A percentile compares a stretch with the other conserved stretches of the same genome.
Conservation (phyloP, 192 early-diverging fungal species). For the Coemansia erecta region DNA sequence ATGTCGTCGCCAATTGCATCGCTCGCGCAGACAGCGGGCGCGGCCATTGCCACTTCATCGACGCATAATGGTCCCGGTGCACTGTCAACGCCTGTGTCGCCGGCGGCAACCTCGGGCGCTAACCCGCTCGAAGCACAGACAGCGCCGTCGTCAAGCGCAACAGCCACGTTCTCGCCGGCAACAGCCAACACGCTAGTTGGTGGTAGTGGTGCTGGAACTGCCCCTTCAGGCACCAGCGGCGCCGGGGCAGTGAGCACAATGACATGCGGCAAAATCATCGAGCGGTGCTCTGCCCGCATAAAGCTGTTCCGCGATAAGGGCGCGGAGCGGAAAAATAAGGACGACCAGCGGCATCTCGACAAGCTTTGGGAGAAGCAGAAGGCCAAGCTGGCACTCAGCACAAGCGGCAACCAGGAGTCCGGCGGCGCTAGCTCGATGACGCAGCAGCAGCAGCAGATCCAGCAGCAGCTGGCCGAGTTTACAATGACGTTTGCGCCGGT, state of each 20-base stretch:
- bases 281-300: conserved; percentile 61
- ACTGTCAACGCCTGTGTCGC: conserved; percentile 26
- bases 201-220: not conserved
- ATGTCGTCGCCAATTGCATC: conserved; percentile 28
- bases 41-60: conserved; percentile 3
- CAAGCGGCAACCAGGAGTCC: conserved; percentile 3
- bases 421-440: not conserved
- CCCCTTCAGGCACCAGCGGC: not conserved
- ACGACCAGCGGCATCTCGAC: conserved; percentile 71
- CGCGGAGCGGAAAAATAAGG: conserved; percentile 76
- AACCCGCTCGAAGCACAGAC: conserved; percentile 6
- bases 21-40: not conserved
- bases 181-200: conserved; percentile 4
- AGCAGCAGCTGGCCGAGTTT: conserved; percentile 36
- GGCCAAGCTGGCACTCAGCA: conserved; percentile 23
- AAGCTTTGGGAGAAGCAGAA: conserved; percentile 63
- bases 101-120: not conserved
- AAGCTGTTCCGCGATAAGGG: conserved; percentile 79
- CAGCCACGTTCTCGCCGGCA: not conserved
- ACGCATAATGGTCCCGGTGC: not conserved
- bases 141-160: not conserved
- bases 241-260: too few species aligned
- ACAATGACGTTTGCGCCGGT: conserved; percentile 40
- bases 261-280: conserved; percentile 33
- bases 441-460: conserved; percentile 22